Evolutionary conservation across 1,284 basidiomycete genomes (phyloP), one percentile per base, ranked within the genome.

Genomic region (Microbotryum silenes-acaulis): DNA sequence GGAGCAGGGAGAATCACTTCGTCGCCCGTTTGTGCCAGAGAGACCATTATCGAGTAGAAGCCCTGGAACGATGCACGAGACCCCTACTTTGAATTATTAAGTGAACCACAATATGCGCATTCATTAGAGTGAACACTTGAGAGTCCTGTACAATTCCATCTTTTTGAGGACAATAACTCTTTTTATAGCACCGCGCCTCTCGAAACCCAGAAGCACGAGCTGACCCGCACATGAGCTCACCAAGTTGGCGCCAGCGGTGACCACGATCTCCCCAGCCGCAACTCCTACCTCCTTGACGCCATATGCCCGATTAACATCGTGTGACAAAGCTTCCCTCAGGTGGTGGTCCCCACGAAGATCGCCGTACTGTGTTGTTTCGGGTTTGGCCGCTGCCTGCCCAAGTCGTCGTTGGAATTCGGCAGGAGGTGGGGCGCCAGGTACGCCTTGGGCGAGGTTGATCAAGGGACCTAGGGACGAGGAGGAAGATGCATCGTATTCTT

Each of bases 1-100:
- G 90, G 89, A 1, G 85, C 79, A 7, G 89, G 88, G 18, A 92
- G 74, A 54, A 94, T 85, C 48, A 91, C 78, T 66, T 87, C 86
- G 63, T 89, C 86, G 0, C 86, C 86, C 3, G 82, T 77, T 64
- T 83, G 82, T 21, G 85, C 87, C 6, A 94, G 73, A 18, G 81
- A 79, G 79, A 85, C 83, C 9, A 84, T 78, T 0, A 79, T 75
- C 0, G 85, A 81, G 16, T 84, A 79, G 69, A 88, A 89, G 2
- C 86, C 86, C 73, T 88, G 20, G 7, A 18, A 5, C 14, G 33
- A 54, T 6, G n/a, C 20, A n/a, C n/a, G 14, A 33, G 6, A 50
- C 14, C 25, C 14, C 44, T 18, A 7, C 25, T 10, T 5, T 23
- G n/a, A n/a, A n/a, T n/a, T n/a, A n/a, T n/a, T n/a, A n/a, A n/a